A percentile compares a stretch with the other conserved stretches of the same genome.
These are phyloP conservation scores for Russula brevipes DNA, from an alignment of 768 basidiomycete genomes.

Conservation along the genomic window DNA sequence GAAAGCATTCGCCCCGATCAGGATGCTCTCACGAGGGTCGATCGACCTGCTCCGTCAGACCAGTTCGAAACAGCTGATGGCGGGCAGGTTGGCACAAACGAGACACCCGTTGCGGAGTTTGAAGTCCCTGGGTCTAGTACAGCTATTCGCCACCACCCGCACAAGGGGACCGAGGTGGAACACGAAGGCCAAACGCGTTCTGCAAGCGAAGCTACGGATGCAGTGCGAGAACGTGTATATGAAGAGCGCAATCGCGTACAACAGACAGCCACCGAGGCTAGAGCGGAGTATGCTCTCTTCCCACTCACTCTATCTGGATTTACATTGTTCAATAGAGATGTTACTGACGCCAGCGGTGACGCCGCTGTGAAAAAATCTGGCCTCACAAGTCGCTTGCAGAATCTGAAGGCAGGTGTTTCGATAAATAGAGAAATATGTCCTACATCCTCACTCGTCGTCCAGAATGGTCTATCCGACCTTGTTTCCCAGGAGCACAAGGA, in stretches of 20 bases:
- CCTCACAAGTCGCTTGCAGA: conserved; percentile 32
- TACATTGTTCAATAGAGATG: conserved; percentile 16
- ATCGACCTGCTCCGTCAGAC: conserved; percentile 64
- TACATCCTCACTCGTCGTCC: background rate
- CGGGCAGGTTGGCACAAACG: conserved; percentile 39
- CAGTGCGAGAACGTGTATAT: conserved; percentile 17
- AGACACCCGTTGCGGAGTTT: conserved; percentile 46
- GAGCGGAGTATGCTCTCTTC: conserved; percentile 19
- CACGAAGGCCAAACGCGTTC: conserved; percentile 30
- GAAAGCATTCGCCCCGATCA: conserved; percentile 59
- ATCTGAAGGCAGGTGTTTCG: conserved; percentile 29
- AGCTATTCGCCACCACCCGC: conserved; percentile 46
- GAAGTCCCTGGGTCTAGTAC: conserved; percentile 44
- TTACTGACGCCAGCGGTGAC: conserved; percentile 34
- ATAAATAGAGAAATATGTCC: background rate
- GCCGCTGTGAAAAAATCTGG: conserved; percentile 36
- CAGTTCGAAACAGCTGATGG: conserved; percentile 52
- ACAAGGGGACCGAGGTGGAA: conserved; percentile 32
- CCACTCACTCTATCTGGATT: background rate
- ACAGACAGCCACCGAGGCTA: conserved; percentile 22
- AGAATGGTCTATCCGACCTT: conserved; percentile 46
- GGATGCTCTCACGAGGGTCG: conserved; percentile 56
- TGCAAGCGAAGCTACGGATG: conserved; percentile 27
- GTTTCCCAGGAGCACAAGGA: conserved; percentile 69
- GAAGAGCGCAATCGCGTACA: conserved; percentile 9